Base-by-base conservation (phyloP, 2,329 filamentous ascomycete species). In the Rhexocercosporidium sp. region DNA sequence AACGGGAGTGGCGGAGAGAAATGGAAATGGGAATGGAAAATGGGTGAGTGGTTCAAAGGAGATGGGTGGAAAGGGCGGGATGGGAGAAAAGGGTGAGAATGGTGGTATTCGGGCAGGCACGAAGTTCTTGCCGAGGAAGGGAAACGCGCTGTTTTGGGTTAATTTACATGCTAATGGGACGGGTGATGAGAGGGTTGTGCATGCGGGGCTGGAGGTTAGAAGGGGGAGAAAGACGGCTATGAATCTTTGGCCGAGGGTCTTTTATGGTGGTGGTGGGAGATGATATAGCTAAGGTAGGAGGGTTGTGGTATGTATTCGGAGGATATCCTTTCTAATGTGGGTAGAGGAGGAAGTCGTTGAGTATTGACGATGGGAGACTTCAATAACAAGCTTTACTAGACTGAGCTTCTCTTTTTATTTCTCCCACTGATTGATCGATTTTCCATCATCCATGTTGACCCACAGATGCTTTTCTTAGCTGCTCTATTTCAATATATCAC, bases 241-340 rank as follows among this genome's bases (percentile, higher is more conserved):
- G 67, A 72, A 70, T 67, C 66, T 70, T 63, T 70, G 68, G 70
- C 68, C 68, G 25, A 70, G 68, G 63, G 62, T 44, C 22, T 65
- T 59, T 44, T 67, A 64, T 62, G 54, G 59, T 39, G 53, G 53
- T 57, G 53, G 53, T 22, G 31, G 51, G 51, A 9, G 53, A 25
- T 12, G 53, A 57, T 29, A 6, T 44, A 2, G 34, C 12, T 37
- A 37, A n/a, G 12, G 8, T 44, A 5, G 39, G 37, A 44, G 12
- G 39, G 6, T n/a, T n/a, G n/a, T 44, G 14, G 3, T 12, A 16
- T 6, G 8, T 7, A 37, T 7, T 9, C 12, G 34, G 34, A 37
- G 34, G 34, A 11, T 6, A 9, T 37, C 12, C 2, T 7, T 37
- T 7, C 2, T 7, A 2, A 2, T 37, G 34, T 37, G 12, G 5